Evolutionary conservation across 208 protist species (phyloP).

Genomic region (Trichomonas vaginalis): DNA sequence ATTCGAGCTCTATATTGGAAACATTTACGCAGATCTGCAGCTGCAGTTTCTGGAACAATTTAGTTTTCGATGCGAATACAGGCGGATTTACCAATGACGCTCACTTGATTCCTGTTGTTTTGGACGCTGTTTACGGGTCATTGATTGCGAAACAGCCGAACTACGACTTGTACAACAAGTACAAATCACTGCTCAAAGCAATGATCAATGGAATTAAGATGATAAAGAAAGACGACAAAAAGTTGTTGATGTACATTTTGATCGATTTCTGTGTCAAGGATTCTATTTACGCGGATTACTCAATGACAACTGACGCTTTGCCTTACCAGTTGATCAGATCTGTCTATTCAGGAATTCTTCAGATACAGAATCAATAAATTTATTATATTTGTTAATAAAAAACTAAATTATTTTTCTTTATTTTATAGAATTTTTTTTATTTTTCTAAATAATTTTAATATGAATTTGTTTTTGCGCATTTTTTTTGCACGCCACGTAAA

Average conservation of each 20-base stretch:
- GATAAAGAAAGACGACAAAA: not conserved
- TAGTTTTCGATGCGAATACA: not conserved
- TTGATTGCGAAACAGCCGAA: not conserved
- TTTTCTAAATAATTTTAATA: no score
- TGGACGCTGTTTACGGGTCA: not conserved
- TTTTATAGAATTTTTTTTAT: no score
- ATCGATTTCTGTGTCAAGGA: not conserved
- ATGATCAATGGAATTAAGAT: not conserved
- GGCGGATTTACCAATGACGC: not conserved
- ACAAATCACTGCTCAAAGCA: not conserved
- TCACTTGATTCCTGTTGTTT: not conserved
- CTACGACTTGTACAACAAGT: not conserved
- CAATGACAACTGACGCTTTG: not conserved
- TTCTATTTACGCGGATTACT: not conserved
- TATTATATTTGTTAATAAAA: no score
- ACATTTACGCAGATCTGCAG: not conserved
- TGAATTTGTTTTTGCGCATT: no score
- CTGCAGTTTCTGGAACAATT: not conserved
- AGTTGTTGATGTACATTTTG: not conserved
- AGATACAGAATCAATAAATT: not conserved
- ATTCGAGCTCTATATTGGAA: not conserved
- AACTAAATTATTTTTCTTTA: no score
- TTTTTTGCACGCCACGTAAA: no score
- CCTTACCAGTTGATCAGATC: not conserved
- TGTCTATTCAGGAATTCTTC: not conserved